Evolutionary conservation across 805 yeast species (phyloP).

Genomic region (Priceomyces fermenticarens): DNA sequence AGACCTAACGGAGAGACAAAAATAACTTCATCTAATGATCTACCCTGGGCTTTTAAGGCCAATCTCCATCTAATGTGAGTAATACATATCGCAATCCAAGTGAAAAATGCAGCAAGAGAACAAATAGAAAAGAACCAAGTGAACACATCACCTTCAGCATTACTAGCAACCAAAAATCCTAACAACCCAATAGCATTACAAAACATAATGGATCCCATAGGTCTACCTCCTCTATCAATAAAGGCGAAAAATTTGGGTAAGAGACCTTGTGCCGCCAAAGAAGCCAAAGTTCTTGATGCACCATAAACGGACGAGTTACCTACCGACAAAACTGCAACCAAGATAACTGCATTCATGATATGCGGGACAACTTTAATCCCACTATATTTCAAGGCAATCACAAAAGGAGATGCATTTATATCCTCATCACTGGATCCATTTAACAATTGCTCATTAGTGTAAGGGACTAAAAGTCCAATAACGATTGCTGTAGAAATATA

Average conservation of each 20-base stretch:
- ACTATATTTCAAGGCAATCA: constrained; percentile 61
- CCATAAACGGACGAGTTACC: constrained; percentile 75
- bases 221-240: constrained; percentile 42
- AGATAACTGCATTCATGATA: constrained; percentile 70
- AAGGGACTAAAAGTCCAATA: constrained; percentile 48
- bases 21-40: constrained; percentile 31
- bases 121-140: constrained; percentile 41
- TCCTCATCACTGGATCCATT: constrained; percentile 46
- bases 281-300: constrained; percentile 66
- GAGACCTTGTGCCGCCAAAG: constrained; percentile 68
- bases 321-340: constrained; percentile 70
- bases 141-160: constrained; percentile 31
- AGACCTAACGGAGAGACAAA: constrained; percentile 34
- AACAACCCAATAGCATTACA: constrained; percentile 35
- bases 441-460: constrained; percentile 44
- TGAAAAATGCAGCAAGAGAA: constrained; percentile 39
- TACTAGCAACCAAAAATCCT: constrained; percentile 35
- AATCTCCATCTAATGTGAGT: constrained; percentile 41
- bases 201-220: constrained; percentile 34
- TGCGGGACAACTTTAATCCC: constrained; percentile 67
- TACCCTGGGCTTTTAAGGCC: constrained; percentile 33
- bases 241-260: constrained; percentile 50
- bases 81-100: constrained; percentile 39
- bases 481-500: constrained; percentile 32
- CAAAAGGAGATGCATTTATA: constrained; percentile 71